phyloP scores from a whole-genome alignment of 2,329 filamentous ascomycete species.

The Mollisia scopiformis region DNA sequence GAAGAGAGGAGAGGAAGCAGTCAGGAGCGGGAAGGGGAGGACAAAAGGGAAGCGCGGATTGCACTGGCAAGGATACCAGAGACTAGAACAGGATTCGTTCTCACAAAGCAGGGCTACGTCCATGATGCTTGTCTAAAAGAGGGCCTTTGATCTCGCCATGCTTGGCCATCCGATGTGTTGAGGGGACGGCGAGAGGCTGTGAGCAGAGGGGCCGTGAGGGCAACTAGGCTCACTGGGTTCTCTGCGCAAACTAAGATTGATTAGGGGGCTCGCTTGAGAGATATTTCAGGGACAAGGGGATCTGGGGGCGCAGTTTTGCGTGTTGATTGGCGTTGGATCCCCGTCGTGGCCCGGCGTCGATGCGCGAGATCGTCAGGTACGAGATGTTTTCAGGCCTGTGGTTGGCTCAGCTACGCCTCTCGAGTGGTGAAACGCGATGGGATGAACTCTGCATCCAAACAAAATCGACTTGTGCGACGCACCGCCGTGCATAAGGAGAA shows the following conservation, averaged over 20 bases:
- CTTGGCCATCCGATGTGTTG: slow-evolving; percentile 1
- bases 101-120: slow-evolving; percentile 15
- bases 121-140: slow-evolving; percentile 2
- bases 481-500: not conserved
- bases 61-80: slow-evolving; percentile 16
- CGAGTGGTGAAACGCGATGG: slow-evolving; percentile 16
- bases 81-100: slow-evolving; percentile 21
- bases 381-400: not conserved
- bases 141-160: slow-evolving; percentile 4
- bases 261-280: slow-evolving; percentile 20
- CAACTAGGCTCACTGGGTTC: no score
- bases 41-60: slow-evolving; percentile 26
- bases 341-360: slow-evolving; percentile 1
- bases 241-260: slow-evolving; percentile 19
- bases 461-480: not conserved
- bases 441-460: slow-evolving; percentile 11
- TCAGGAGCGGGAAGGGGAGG: slow-evolving; percentile 11
- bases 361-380: slow-evolving; percentile 13
- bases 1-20: slow-evolving; percentile 20
- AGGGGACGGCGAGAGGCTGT: slow-evolving; percentile 5
- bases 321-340: slow-evolving; percentile 18
- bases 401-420: not conserved
- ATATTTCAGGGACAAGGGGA: not conserved
- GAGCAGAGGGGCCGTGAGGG: not conserved
- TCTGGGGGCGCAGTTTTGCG: slow-evolving; percentile 18